Conservation (phyloP, 306 rosid species). For the Crataegus laevigata region DNA sequence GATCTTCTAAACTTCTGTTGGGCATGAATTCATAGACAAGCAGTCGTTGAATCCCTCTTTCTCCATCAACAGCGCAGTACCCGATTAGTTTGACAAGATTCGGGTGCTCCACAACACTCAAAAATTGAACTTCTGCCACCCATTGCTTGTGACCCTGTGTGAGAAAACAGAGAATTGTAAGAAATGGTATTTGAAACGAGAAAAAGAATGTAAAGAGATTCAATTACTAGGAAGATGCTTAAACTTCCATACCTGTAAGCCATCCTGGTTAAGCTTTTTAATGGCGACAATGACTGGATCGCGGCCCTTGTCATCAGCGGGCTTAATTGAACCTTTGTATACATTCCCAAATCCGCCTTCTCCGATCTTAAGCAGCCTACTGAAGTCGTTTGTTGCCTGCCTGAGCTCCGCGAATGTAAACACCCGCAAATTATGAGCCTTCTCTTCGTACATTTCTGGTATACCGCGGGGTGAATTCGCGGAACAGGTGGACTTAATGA, state of each 20-base stretch:
- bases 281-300: conserved; percentile 54
- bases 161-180: background rate
- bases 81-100: conserved; percentile 80
- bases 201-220: background rate
- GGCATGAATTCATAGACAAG: conserved; percentile 77
- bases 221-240: conserved; percentile 5
- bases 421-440: conserved; percentile 59
- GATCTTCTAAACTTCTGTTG: conserved; percentile 64
- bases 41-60: conserved; percentile 76
- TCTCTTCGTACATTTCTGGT: conserved; percentile 72
- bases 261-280: conserved; percentile 64
- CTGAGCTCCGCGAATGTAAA: conserved; percentile 58
- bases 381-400: conserved; percentile 57
- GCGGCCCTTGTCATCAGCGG: conserved; percentile 41
- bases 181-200: background rate
- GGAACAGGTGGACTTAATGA: conserved; percentile 44
- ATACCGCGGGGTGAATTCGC: conserved; percentile 53
- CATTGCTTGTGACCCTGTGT: conserved; percentile 79
- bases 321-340: conserved; percentile 61
- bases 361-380: conserved; percentile 60
- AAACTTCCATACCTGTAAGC: conserved; percentile 55
- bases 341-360: conserved; percentile 97
- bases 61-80: conserved; percentile 70
- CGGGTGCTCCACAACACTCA: conserved; percentile 78
- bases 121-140: conserved; percentile 80